Base-by-base conservation (phyloP, 139 green algal genomes). In the Chlorella vulgaris region DNA sequence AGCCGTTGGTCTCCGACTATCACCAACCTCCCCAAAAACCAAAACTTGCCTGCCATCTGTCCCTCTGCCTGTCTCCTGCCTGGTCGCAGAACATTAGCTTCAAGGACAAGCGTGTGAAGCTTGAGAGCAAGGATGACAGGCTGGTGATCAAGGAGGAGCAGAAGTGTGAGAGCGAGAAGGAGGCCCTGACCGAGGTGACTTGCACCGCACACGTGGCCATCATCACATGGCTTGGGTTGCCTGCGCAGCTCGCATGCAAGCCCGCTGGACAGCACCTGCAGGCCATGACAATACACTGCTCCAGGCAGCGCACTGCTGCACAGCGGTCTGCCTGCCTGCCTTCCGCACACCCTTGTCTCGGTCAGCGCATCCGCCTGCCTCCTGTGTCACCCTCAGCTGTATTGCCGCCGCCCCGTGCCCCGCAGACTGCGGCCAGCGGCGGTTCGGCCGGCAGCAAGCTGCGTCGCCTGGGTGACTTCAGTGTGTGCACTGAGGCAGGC, bases 81-180 rank as follows among this genome's bases (percentile, higher is more conserved):
- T 10, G 53, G 7, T 35, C 38, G 53, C 73, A 85, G 69, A 78
- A 78, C 33, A 39, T 81, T 7, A 31, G 40, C 60, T 84, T 74
- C 66, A 84, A 88, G 69, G 86, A 88, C 68, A 65, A 70, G 58
- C 51, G 33, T 31, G 36, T 68, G 21, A 39, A 33, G 39, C 76
- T 76, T n/a, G 62, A 69, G 31, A 77, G 33, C 35, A 87, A 84
- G 65, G 62, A 68, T 6, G 88, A 90, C 68, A 55, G 74, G 22
- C 50, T 94, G 8, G 65, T 71, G 33, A 47, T 88, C 3, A 88
- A 90, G 66, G 82, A 89, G 26, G 87, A 89, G 40, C 68, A 42
- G 0, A 4, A 69, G 38, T 88, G 63, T n/a, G 82, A 80, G 19
- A 81, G 43, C 42, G 91, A 94, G 82, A 67, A 65, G 3, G 78